phyloP scores from a whole-genome alignment of 2,329 filamentous ascomycete species.

The Aspergillus sp. region DNA sequence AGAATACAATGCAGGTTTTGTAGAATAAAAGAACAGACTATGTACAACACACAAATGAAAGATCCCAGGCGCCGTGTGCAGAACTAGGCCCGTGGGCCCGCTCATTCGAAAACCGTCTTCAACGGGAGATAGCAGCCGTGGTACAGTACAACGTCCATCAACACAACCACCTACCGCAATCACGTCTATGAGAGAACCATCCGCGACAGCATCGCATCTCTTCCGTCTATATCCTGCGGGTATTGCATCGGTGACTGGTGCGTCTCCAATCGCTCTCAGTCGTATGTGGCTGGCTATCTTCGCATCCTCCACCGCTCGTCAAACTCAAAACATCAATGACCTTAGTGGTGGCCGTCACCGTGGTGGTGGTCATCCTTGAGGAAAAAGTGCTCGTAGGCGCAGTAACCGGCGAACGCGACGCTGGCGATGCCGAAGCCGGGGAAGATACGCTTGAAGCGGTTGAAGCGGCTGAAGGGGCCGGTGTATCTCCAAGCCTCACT shows the following conservation, averaged over 20 bases:
- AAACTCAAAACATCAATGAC: not conserved
- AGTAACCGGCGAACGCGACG: slow-evolving; percentile 87
- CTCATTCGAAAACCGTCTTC: not conserved
- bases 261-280: too few species aligned
- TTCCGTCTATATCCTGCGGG: slow-evolving; percentile 13
- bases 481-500: slow-evolving; percentile 96
- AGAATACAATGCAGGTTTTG: slow-evolving; percentile 15
- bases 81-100: slow-evolving; percentile 8
- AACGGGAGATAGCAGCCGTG: slow-evolving; percentile 14
- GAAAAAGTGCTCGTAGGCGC: slow-evolving; percentile 86
- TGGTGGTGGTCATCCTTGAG: slow-evolving; percentile 66
- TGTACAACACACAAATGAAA: slow-evolving; percentile 36
- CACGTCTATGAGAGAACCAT: too few species aligned
- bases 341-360: slow-evolving; percentile 57
- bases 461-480: slow-evolving; percentile 81
- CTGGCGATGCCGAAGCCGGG: slow-evolving; percentile 90
- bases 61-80: slow-evolving; percentile 29
- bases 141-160: not conserved
- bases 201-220: slow-evolving; percentile 9
- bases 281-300: not conserved
- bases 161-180: not conserved
- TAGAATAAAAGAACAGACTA: slow-evolving; percentile 30
- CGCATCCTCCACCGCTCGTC: not conserved
- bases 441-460: slow-evolving; percentile 83
- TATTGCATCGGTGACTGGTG: too few species aligned